Percentiles rank a stretch among this genome's conserved stretches.
phyloP scores from a whole-genome alignment of 2,329 filamentous ascomycete species.

The Myotisia sp. region DNA sequence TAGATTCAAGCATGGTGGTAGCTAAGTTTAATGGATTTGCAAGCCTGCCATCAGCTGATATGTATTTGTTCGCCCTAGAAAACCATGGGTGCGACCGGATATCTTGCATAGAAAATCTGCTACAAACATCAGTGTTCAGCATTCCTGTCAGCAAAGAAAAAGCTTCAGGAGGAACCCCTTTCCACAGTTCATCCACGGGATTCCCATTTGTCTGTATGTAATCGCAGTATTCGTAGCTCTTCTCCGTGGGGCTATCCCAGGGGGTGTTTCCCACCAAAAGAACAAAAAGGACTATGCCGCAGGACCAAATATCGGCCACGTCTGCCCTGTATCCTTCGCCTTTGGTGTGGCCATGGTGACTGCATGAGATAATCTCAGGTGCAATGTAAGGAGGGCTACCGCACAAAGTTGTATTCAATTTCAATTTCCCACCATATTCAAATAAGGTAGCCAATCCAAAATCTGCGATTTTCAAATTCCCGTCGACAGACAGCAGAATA shows the following conservation, averaged over 20 bases:
- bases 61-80: slow-evolving; percentile 63
- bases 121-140: slow-evolving; percentile 63
- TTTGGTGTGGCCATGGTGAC: slow-evolving; percentile 35
- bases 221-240: slow-evolving; percentile 83
- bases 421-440: slow-evolving; percentile 68
- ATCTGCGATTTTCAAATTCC: slow-evolving; percentile 85
- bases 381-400: slow-evolving; percentile 96
- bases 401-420: slow-evolving; percentile 76
- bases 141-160: slow-evolving; percentile 80
- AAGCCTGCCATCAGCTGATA: slow-evolving; percentile 59
- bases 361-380: slow-evolving; percentile 61
- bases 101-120: slow-evolving; percentile 71
- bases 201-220: slow-evolving; percentile 68
- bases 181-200: slow-evolving; percentile 75
- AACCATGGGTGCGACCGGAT: slow-evolving; percentile 92
- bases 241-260: slow-evolving; percentile 80
- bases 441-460: slow-evolving; percentile 94
- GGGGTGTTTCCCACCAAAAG: slow-evolving; percentile 90
- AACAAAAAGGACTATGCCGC: slow-evolving; percentile 94
- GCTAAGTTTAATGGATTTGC: slow-evolving; percentile 70
- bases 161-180: slow-evolving; percentile 56
- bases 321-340: slow-evolving; percentile 47
- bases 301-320: slow-evolving; percentile 88
- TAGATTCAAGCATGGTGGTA: slow-evolving; percentile 84
- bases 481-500: slow-evolving; percentile 70